Evolutionary conservation across 2,329 filamentous ascomycete genomes (phyloP), one percentile per base, ranked within the genome.

Genomic region (Fusarium sp.): DNA sequence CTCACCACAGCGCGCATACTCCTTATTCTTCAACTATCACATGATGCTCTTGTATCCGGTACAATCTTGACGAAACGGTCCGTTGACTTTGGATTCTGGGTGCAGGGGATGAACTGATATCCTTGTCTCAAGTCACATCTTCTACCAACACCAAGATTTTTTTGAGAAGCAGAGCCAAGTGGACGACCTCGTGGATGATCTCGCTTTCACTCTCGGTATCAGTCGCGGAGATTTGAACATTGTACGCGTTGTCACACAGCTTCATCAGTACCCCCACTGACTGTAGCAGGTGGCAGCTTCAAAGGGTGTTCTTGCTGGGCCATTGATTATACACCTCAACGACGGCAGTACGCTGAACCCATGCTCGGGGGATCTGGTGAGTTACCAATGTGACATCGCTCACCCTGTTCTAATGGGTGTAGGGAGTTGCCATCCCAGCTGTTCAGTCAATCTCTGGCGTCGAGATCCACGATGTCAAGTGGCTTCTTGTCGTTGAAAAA

Each of bases 401-500:
- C 17, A 26, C 3, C n/a, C 14, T 10, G 31, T n/a, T 42, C 71
- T 76, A 15, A 76, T 43, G 39, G 26, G 15, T 6, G 2, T 42
- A 92, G 87, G 91, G 91, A 2, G 80, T 86, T 7, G 79, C 91
- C 1, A 82, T 95, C 10, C 91, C 92, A 0, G 80, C 81, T 8
- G 69, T 84, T 4, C 81, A 80, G 50, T 83, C 84, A 0, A 81
- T 90, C 14, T 78, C 83, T 1, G 75, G 75, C 4, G 71, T 92
- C 2, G 78, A 88, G 39, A 77, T 90, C n/a, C 76, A 77, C 1
- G 62, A 73, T 2, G 78, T 86, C 3, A 81, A 81, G 55, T 94
- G 91, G 91, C 81, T 94, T 43, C 80, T 95, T 0, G 86, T 95
- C 0, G 85, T 95, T 52, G 93, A 96, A 75, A 95, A 96, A 79